Base-by-base conservation (phyloP, 805 yeast genomes). In the Ogataea naganishii region DNA sequence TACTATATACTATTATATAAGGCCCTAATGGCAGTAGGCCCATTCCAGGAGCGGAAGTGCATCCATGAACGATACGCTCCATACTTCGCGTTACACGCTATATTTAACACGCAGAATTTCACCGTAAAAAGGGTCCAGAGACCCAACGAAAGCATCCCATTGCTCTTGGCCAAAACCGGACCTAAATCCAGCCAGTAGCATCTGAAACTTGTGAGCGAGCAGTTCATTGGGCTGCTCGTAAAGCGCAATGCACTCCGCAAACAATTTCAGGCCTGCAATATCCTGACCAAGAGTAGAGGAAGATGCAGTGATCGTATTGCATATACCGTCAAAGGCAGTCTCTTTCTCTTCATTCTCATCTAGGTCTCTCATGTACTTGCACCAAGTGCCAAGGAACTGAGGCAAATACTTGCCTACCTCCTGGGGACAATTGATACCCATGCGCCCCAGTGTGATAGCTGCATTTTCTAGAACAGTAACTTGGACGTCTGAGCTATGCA, bases 271-370 rank as follows among this genome's bases (percentile, higher is more conserved):
- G 26, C 67, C 61, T 41, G 56, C 53, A 37, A 58, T 60, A 7
- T 71, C 72, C 30, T 62, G 62, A 18, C 47, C 37, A 26, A 83
- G 57, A 0, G 76, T 80, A 20, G 68, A 64, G 2, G 95, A 95
- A 45, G 80, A 77, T n/a, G 56, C 50, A 21, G 66, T 64, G 12
- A 89, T 61, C 18, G 76, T 69, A 33, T 69, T 71, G 48, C 86
- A 67, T 75, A 92, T 80, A 3, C 98, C 98, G 42, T 67, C 66
- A 49, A 81, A 84, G 2, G 94, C 80, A 8, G 86, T 69, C 38
- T 83, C 94, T 56, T 92, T 92, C 53, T 92, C 98, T 31, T 77
- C 81, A 34, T 86, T 77, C 40, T 83, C 92, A 24, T 74, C 78
- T 32, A 85, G 61, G 38, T 70, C 69, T 43, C 68, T 53, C 64